Conservation (phyloP, 2,329 filamentous ascomycete species). For the Colletotrichum orchidophilum region DNA sequence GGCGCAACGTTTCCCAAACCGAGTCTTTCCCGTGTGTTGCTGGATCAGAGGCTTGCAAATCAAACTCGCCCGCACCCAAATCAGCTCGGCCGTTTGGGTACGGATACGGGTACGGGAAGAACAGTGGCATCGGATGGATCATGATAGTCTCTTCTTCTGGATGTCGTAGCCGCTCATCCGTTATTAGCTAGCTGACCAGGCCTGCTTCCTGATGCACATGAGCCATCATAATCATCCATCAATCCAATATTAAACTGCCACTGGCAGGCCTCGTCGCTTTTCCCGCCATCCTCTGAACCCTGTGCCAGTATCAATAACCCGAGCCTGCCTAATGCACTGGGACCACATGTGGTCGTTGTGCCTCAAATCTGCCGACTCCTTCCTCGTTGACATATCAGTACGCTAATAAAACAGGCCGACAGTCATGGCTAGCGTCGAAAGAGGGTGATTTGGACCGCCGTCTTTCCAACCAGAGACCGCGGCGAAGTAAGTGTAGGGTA, state of each 20-base stretch:
- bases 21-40: background rate
- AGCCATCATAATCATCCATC: slow-evolving; percentile 26
- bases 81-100: background rate
- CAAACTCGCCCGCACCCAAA: background rate
- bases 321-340: background rate
- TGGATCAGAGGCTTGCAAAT: background rate
- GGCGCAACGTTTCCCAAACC: background rate
- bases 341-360: background rate
- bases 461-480: slow-evolving; percentile 28
- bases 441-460: background rate
- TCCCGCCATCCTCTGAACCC: background rate
- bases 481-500: slow-evolving; percentile 49
- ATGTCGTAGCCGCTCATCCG: slow-evolving; percentile 25
- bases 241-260: slow-evolving; percentile 26
- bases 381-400: slow-evolving; percentile 11
- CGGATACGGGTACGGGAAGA: background rate
- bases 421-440: background rate
- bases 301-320: background rate
- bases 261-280: slow-evolving; percentile 22
- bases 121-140: slow-evolving; percentile 17
- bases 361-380: background rate
- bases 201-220: slow-evolving; percentile 32
- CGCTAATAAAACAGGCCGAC: slow-evolving; percentile 33
- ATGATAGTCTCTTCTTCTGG: slow-evolving; percentile 18
- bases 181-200: slow-evolving; percentile 32